Evolutionary conservation across 352 stramenopile species (phyloP).

Genomic region (Phytophthora citrophthora): DNA sequence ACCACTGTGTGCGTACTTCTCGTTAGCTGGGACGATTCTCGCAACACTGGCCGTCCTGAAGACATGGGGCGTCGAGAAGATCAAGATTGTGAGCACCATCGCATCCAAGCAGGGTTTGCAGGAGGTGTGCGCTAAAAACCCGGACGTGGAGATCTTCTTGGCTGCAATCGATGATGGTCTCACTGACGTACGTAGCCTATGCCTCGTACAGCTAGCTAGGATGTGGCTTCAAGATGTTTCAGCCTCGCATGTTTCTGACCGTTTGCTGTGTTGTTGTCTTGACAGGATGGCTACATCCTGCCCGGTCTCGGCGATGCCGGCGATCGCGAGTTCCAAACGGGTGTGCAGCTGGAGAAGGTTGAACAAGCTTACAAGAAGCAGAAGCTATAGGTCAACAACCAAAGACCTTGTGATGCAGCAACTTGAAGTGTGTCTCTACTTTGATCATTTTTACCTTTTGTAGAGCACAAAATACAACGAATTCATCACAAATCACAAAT

Average conservation of each 20-base stretch:
- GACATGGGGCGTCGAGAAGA: slow-evolving; percentile 93
- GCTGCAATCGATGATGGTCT: slow-evolving; percentile 79
- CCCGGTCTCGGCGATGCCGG: slow-evolving; percentile 84
- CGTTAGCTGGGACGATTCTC: slow-evolving; percentile 90
- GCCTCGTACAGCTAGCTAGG: slow-evolving; percentile 15
- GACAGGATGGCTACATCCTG: slow-evolving; percentile 80
- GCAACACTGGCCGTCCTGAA: slow-evolving; percentile 96
- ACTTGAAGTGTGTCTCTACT: slow-evolving; percentile 10
- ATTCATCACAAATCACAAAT: too few species aligned
- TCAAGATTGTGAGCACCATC: slow-evolving; percentile 95
- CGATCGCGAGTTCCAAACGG: slow-evolving; percentile 86
- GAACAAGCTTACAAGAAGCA: slow-evolving; percentile 58
- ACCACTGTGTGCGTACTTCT: background rate
- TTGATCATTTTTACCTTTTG: slow-evolving; percentile 3
- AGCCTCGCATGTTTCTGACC: slow-evolving; percentile 30
- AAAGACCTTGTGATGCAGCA: background rate
- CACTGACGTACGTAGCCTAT: slow-evolving; percentile 55
- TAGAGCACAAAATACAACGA: slow-evolving; percentile 1
- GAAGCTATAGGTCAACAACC: slow-evolving; percentile 42
- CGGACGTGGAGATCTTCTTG: slow-evolving; percentile 80
- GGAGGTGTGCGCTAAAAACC: slow-evolving; percentile 79
- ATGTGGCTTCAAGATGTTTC: slow-evolving; percentile 31
- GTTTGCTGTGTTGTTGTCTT: slow-evolving; percentile 12
- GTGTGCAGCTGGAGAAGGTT: slow-evolving; percentile 50
- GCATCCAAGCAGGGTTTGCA: slow-evolving; percentile 92